Base-by-base conservation (phyloP, 495 filamentous ascomycete species). In the Annulohypoxylon bovei region DNA sequence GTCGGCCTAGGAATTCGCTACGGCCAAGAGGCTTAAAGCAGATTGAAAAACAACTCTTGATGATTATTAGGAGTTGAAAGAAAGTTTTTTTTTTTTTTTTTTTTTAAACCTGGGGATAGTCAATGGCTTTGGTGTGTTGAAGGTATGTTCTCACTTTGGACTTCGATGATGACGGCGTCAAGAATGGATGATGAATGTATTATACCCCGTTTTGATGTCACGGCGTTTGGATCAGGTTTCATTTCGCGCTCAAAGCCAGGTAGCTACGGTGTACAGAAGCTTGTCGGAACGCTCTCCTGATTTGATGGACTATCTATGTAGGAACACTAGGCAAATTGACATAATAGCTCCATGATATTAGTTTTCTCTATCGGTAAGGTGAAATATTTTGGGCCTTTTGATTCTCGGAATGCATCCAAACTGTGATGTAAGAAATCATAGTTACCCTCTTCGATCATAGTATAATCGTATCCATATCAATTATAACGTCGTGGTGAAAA, bases 1-100 rank as follows among this genome's bases (percentile, higher is more conserved):
- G 85, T 92, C 55, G 90, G 90, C 16, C 80, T 93, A 68, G 91
- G 91, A 44, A 92, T 92, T 65, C 83, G 81, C 33, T 81, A 85
- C 47, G 54, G 79, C 16, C 78, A 80, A 52, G 64, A 64, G 14
- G 55, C 64, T 28, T 61, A 44, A 65, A 58, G 39, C 23, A 25
- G 1, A 23, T n/a, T 46, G 6, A 4, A 22, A 1, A 11, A 14
- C 14, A 12, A 1, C 6, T 46, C 23, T 12, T 30, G 62, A 32
- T 18, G 5, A 56, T n/a, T n/a, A 27, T 28, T 30, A 57, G n/a
- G 63, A 18, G 33, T 25, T 53, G 50, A 27, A 20, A 33, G 53
- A 35, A 14, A 12, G 20, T 8, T 28, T 18, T 35, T 6, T 52
- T 52, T 44, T 42, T 28, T 7, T 32, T 9, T 7, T n/a, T n/a